These are phyloP conservation scores for Nemophila menziesii DNA, from an alignment of 257 asterid species.

Conservation along the genomic window DNA sequence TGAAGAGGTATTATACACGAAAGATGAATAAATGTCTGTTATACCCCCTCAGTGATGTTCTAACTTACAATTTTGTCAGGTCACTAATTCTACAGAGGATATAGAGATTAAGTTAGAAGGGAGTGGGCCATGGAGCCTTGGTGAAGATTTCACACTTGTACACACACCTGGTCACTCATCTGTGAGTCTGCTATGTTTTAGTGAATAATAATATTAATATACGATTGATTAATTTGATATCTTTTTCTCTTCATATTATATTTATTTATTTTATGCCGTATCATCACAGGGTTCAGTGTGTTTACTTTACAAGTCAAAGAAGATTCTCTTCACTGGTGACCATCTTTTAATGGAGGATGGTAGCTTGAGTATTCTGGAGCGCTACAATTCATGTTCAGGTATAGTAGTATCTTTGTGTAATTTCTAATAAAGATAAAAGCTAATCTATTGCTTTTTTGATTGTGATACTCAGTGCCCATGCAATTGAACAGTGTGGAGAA, in stretches of 20 bases:
- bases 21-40: neutral
- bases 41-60: too few relatives aligned
- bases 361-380: constrained; percentile 37
- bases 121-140: constrained; percentile 53
- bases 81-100: constrained; percentile 33
- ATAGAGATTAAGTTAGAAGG: constrained; percentile 60
- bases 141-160: constrained; percentile 39
- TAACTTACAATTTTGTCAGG: constrained; percentile 29
- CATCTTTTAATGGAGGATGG: constrained; percentile 42
- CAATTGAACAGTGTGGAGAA: constrained; percentile 41
- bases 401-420: neutral
- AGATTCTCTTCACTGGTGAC: constrained; percentile 60
- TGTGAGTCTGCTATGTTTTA: constrained; percentile 20
- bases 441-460: constrained; percentile 1
- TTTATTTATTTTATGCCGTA: constrained; percentile 1
- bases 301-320: constrained; percentile 40
- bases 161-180: constrained; percentile 63
- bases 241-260: neutral
- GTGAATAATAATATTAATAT: too few relatives aligned
- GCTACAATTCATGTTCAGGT: constrained; percentile 52
- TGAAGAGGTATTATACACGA: constrained; percentile 32
- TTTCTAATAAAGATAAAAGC: neutral
- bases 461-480: constrained; percentile 24
- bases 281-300: constrained; percentile 54
- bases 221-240: constrained; percentile 2